Conservation (phyloP, 306 rosid species). For the Aeschynomene evenia region DNA sequence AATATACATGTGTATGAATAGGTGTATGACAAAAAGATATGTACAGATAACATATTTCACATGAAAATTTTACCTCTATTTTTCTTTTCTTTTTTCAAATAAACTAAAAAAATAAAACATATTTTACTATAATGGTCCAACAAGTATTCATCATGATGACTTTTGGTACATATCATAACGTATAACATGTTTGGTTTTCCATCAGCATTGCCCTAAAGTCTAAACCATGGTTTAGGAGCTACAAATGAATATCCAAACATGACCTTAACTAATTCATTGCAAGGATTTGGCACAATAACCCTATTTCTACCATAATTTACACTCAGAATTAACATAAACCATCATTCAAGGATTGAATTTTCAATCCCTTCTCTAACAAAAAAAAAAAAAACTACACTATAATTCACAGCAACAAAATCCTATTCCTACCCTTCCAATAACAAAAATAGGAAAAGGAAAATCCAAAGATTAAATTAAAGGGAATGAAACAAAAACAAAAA, state of each 20-base stretch:
- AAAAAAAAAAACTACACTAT: constrained; percentile 16
- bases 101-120: too few species aligned
- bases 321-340: constrained; percentile 22
- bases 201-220: background rate
- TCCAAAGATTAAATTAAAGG: background rate
- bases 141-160: background rate
- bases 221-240: background rate
- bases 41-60: too few species aligned
- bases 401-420: constrained; percentile 28
- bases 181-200: background rate
- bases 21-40: too few species aligned
- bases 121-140: background rate
- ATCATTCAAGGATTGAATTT: background rate
- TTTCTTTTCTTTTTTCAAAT: background rate
- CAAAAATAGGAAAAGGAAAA: background rate
- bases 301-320: constrained; percentile 19
- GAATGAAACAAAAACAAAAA: background rate
- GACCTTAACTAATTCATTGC: background rate
- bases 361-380: background rate
- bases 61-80: background rate
- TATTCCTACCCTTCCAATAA: constrained; percentile 12
- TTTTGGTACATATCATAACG: background rate
- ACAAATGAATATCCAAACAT: too few species aligned
- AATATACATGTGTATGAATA: too few species aligned
- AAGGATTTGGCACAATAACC: background rate